Evolutionary conservation across 495 filamentous ascomycete genomes (phyloP).

Genomic region (Parathielavia hyrcaniae): DNA sequence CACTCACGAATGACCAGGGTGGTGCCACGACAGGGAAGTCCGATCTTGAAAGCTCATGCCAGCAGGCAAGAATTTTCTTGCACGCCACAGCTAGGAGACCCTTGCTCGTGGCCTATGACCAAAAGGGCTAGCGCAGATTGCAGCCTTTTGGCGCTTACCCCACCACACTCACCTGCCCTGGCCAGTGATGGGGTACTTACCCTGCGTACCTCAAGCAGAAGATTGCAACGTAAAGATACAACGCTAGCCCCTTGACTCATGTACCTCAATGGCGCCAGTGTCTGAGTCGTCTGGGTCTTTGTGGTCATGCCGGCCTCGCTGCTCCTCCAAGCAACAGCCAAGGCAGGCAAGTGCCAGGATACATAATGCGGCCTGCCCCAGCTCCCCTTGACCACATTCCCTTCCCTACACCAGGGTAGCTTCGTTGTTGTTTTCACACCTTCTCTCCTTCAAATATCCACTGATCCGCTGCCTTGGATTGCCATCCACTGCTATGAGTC

Average conservation of each 20-base stretch:
- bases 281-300: constrained; percentile 33
- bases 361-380: constrained; percentile 33
- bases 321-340: constrained; percentile 21
- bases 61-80: constrained; percentile 20
- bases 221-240: constrained; percentile 22
- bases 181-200: constrained; percentile 18
- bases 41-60: constrained; percentile 30
- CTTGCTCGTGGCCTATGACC: constrained; percentile 24
- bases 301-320: constrained; percentile 34
- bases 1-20: constrained; percentile 30
- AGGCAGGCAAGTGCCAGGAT: constrained; percentile 26
- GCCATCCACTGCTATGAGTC: constrained; percentile 21
- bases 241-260: constrained; percentile 4
- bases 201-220: constrained; percentile 15
- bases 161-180: constrained; percentile 22
- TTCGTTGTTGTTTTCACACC: constrained; percentile 20
- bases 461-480: constrained; percentile 16
- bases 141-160: constrained; percentile 27
- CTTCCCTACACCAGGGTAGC: constrained; percentile 24
- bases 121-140: constrained; percentile 30
- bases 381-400: constrained; percentile 26
- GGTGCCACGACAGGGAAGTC: constrained; percentile 35
- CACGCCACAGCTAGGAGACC: constrained; percentile 23
- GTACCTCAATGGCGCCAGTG: constrained; percentile 29
- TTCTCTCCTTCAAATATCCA: constrained; percentile 27